A percentile compares a stretch with the other conserved stretches of the same genome.
phyloP scores from a whole-genome alignment of 1,139 yeast species.

The Hanseniaspora uvarum region DNA sequence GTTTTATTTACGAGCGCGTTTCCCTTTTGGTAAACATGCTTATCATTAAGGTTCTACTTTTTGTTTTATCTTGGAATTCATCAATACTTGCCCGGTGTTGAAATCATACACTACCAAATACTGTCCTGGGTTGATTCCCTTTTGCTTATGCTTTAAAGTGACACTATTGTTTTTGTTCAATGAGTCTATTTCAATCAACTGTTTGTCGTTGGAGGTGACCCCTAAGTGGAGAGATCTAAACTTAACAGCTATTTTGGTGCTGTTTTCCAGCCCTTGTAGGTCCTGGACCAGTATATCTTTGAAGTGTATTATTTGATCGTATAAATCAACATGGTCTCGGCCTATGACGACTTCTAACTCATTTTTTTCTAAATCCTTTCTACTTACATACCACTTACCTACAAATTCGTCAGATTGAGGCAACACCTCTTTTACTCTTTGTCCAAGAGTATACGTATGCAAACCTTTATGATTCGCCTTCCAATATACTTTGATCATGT shows the following conservation, averaged over 20 bases:
- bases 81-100: not conserved
- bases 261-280: slow-evolving; percentile 21
- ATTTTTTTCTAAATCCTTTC: slow-evolving; percentile 51
- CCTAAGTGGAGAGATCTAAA: slow-evolving; percentile 64
- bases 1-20: not conserved
- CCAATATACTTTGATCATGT: slow-evolving; percentile 41
- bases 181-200: not conserved
- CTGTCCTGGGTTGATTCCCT: slow-evolving; percentile 7
- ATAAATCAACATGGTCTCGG: slow-evolving; percentile 51
- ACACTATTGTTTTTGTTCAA: not conserved
- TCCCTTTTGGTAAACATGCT: not conserved
- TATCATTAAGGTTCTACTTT: slow-evolving; percentile 2
- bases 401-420: slow-evolving; percentile 77
- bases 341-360: slow-evolving; percentile 74
- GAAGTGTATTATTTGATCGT: slow-evolving; percentile 37
- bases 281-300: slow-evolving; percentile 24
- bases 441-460: slow-evolving; percentile 94
- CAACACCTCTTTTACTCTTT: slow-evolving; percentile 54
- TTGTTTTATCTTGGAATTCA: not conserved
- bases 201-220: not conserved
- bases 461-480: slow-evolving; percentile 80
- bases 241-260: slow-evolving; percentile 40
- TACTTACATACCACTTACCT: slow-evolving; percentile 83
- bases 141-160: not conserved
- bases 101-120: not conserved